phyloP scores from a whole-genome alignment of 73 alveolate species.

The Stentor coeruleus region DNA sequence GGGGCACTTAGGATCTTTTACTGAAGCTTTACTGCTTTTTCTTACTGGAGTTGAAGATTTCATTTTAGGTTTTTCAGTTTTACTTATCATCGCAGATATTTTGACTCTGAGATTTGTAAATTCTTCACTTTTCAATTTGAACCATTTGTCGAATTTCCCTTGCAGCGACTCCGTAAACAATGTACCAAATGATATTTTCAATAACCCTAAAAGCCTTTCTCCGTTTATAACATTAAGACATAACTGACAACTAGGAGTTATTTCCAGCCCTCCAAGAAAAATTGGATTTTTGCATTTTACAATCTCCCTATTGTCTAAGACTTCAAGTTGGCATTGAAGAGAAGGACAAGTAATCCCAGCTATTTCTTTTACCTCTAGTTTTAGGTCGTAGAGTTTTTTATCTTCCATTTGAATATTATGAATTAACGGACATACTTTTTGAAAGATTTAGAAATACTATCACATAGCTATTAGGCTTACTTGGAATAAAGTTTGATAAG shows the following conservation, averaged over 20 bases:
- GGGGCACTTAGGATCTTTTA: neutral
- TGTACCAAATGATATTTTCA: neutral
- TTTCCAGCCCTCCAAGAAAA: neutral
- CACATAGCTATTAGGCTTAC: neutral
- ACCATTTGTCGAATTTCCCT: neutral
- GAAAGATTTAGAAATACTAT: too few species aligned
- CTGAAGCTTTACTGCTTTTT: neutral
- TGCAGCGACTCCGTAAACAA: neutral
- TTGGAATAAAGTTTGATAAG: constrained; percentile 67
- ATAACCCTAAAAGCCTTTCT: neutral
- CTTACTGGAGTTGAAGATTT: neutral
- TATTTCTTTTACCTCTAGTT: constrained; percentile 8
- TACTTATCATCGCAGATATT: neutral
- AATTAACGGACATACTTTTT: too few species aligned
- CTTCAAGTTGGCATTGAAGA: neutral
- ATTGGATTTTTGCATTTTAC: neutral
- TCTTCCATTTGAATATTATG: constrained; percentile 18
- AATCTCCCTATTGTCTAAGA: neutral
- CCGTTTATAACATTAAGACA: neutral
- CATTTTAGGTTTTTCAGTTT: neutral
- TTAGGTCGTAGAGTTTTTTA: neutral
- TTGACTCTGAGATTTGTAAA: neutral
- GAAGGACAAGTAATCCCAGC: neutral
- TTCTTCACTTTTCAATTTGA: constrained; percentile 13
- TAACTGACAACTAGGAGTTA: neutral